Evolutionary conservation across 2,329 filamentous ascomycete species (phyloP).

Genomic region (Pestalotiopsis sp.): DNA sequence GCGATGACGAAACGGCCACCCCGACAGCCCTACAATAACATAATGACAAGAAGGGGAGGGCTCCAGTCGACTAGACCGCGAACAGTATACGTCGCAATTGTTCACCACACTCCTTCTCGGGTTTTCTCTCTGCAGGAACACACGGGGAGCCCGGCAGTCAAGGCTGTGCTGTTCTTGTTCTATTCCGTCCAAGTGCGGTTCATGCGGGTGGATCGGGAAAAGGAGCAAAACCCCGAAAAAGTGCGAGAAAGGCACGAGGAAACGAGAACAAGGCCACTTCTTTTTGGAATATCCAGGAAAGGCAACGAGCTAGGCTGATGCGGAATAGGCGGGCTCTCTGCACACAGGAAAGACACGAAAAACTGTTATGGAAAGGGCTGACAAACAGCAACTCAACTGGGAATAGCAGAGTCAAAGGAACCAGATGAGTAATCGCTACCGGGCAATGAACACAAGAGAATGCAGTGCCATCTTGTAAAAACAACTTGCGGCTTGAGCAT

Average conservation of each 20-base stretch:
- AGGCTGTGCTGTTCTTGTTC: slow-evolving; percentile 1
- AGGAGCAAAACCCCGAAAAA: background rate
- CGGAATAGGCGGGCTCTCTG: background rate
- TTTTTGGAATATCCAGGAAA: background rate
- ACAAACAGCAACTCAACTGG: background rate
- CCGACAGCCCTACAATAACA: slow-evolving; percentile 2
- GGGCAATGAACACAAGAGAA: background rate
- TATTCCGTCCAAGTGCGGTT: slow-evolving; percentile 2
- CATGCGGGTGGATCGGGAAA: slow-evolving; percentile 8
- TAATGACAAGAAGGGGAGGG: background rate
- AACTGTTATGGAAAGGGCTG: background rate
- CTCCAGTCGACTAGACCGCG: slow-evolving; percentile 4
- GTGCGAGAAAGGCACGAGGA: background rate
- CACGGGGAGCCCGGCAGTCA: background rate
- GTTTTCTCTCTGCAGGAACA: too few species aligned
- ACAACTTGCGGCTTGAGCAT: too few species aligned
- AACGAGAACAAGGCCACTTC: background rate
- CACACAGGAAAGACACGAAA: too few species aligned
- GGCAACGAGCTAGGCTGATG: slow-evolving; percentile 7
- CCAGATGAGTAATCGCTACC: background rate
- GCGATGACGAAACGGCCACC: background rate
- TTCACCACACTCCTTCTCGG: too few species aligned
- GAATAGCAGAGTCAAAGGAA: background rate
- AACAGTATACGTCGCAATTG: slow-evolving; percentile 1
- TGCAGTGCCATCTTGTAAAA: too few species aligned